Percentiles rank a stretch among this genome's conserved stretches.
Evolutionary conservation across 73 alveolate genomes (phyloP).

Genomic region (Tetrahymena borealis): DNA sequence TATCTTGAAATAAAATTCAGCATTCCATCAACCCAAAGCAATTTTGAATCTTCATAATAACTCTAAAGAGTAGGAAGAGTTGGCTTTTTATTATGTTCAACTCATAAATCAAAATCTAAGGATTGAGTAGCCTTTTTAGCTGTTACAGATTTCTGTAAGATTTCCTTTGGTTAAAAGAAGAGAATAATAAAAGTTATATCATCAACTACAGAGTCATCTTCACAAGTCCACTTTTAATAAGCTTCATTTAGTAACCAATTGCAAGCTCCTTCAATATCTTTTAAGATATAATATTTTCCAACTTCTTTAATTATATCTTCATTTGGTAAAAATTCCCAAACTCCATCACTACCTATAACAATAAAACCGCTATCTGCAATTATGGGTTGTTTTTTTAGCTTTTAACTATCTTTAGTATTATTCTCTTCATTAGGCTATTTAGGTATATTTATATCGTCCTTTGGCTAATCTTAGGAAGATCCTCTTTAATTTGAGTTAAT

Average conservation of each 20-base stretch:
- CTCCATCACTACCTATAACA: constrained; percentile 69
- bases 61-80: no score
- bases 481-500: constrained; percentile 21
- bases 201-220: constrained; percentile 40
- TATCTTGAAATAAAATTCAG: no score
- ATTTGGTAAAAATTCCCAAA: constrained; percentile 74
- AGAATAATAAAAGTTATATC: constrained; percentile 37
- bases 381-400: constrained; percentile 5
- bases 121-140: background rate
- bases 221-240: constrained; percentile 34
- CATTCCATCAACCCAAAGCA: no score
- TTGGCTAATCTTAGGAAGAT: background rate
- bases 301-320: constrained; percentile 44
- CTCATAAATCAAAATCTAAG: background rate
- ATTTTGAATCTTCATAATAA: no score
- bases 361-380: constrained; percentile 54
- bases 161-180: background rate
- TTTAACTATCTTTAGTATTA: background rate
- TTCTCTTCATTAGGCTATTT: background rate
- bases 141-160: background rate
- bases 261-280: constrained; percentile 39
- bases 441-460: background rate
- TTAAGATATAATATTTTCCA: constrained; percentile 11
- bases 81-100: background rate
- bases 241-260: constrained; percentile 30